These are phyloP conservation scores for Sarcodon sp. DNA, from an alignment of 768 basidiomycete species.

Conservation along the genomic window DNA sequence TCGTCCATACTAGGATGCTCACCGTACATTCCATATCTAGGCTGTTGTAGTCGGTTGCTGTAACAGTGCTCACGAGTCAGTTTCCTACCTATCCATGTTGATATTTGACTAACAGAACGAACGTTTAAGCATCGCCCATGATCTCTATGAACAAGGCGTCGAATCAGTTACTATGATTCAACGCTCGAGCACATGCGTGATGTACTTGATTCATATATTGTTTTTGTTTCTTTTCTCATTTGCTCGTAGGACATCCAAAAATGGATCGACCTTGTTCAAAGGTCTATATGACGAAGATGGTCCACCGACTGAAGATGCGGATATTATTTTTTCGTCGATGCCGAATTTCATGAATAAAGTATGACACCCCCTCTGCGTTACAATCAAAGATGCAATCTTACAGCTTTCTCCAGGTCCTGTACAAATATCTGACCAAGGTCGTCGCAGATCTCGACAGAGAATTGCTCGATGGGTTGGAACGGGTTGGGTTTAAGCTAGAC, in stretches of 20 bases:
- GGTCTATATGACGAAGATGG: constrained; percentile 3
- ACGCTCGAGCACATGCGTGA: constrained; percentile 24
- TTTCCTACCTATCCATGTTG: too few relatives aligned
- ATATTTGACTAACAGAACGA: too few relatives aligned
- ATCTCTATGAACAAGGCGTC: constrained; percentile 19
- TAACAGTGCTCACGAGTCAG: too few relatives aligned
- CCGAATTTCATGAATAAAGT: constrained; percentile 14
- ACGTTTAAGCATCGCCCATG: constrained; percentile 17
- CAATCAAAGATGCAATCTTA: constrained; percentile 6
- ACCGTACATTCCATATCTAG: too few relatives aligned
- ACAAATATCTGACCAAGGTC: too few relatives aligned
- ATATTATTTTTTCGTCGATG: constrained; percentile 10
- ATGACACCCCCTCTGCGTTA: constrained; percentile 8
- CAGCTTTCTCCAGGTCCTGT: too few relatives aligned
- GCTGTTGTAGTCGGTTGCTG: too few relatives aligned
- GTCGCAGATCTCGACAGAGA: constrained; percentile 15
- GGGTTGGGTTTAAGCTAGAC: constrained; percentile 24
- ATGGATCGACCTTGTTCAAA: background rate
- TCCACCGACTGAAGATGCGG: constrained; percentile 11
- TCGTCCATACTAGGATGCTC: too few relatives aligned
- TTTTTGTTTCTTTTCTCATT: too few relatives aligned
- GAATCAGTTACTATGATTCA: constrained; percentile 28
- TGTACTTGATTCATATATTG: constrained; percentile 1
- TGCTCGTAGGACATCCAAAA: too few relatives aligned
- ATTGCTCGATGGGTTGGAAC: constrained; percentile 20